These are phyloP conservation scores for Chaetothyriales sp. DNA, from an alignment of 2,329 filamentous ascomycete genomes.

Conservation along the genomic window DNA sequence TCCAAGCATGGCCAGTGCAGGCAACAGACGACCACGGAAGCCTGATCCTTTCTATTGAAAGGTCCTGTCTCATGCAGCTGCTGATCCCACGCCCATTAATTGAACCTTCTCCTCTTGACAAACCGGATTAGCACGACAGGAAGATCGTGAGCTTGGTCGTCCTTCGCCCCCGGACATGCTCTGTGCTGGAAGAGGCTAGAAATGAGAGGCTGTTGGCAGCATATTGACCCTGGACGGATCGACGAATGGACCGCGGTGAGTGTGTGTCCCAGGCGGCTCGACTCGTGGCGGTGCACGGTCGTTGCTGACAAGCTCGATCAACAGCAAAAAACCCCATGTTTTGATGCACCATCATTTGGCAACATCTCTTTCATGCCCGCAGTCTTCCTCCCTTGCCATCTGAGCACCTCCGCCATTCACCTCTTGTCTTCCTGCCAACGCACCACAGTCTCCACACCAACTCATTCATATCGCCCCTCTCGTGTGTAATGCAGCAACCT, in stretches of 20 bases:
- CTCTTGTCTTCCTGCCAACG: constrained; percentile 2
- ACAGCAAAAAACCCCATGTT: background rate
- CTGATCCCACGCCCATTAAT: constrained; percentile 9
- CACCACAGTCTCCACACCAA: constrained; percentile 16
- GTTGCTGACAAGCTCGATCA: background rate
- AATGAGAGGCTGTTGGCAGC: constrained; percentile 9
- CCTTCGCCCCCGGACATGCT: constrained; percentile 4
- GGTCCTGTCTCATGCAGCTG: constrained; percentile 47
- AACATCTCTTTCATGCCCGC: background rate
- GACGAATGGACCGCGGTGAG: constrained; percentile 3
- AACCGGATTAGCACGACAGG: background rate
- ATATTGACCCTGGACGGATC: constrained; percentile 10
- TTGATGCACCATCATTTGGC: constrained; percentile 1
- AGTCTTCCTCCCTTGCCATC: background rate
- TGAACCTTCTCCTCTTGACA: constrained; percentile 1
- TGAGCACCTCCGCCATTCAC: constrained; percentile 1
- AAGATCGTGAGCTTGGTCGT: constrained; percentile 3
- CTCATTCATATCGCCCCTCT: constrained; percentile 44
- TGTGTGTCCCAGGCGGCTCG: background rate
- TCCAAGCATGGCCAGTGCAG: constrained; percentile 20
- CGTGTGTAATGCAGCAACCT: constrained; percentile 69
- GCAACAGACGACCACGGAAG: constrained; percentile 70
- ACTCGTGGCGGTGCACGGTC: background rate
- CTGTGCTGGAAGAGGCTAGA: constrained; percentile 4
- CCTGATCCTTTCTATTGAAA: constrained; percentile 91